A percentile compares a stretch with the other conserved stretches of the same genome.
Conservation (phyloP, 2,329 filamentous ascomycete species). For the Beauveria scarabaeidicola region DNA sequence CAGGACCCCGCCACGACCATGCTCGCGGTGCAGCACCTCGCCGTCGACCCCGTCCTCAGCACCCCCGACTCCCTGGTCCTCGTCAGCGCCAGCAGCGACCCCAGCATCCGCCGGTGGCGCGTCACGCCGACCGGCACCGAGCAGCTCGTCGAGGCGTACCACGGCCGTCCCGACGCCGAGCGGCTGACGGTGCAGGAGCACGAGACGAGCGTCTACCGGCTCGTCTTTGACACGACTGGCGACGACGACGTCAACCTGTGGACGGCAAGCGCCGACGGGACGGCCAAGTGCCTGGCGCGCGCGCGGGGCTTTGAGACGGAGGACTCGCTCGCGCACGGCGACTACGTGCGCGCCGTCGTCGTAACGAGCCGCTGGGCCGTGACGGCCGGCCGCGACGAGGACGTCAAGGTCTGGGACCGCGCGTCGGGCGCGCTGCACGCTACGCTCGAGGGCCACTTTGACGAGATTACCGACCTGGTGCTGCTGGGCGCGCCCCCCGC, state of each 20-base stretch:
- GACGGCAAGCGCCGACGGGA: conserved; percentile 90
- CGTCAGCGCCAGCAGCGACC: conserved; percentile 73
- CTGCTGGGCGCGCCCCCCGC: conserved; percentile 41
- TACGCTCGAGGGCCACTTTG: conserved; percentile 74
- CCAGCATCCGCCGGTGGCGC: conserved; percentile 70
- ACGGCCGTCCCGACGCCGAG: conserved; percentile 30
- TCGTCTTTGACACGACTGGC: conserved; percentile 58
- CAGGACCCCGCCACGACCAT: conserved; percentile 62
- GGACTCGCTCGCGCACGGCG: conserved; percentile 68
- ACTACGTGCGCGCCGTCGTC: conserved; percentile 79
- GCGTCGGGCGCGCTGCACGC: conserved; percentile 64
- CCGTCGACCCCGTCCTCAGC: conserved; percentile 59
- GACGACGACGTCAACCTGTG: conserved; percentile 67
- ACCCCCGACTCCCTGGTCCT: conserved; percentile 45
- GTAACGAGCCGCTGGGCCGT: conserved; percentile 70
- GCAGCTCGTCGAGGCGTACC: conserved; percentile 43
- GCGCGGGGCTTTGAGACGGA: conserved; percentile 61
- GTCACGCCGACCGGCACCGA: conserved; percentile 45
- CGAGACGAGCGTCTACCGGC: conserved; percentile 80
- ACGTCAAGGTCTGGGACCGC: conserved; percentile 82
- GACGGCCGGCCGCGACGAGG: conserved; percentile 84
- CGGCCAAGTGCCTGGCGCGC: conserved; percentile 69
- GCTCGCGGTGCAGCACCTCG: conserved; percentile 74
- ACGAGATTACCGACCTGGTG: conserved; percentile 79
- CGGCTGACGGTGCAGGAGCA: conserved; percentile 62